Conservation (phyloP, 208 protist genomes). For the Phytomonas francai region DNA sequence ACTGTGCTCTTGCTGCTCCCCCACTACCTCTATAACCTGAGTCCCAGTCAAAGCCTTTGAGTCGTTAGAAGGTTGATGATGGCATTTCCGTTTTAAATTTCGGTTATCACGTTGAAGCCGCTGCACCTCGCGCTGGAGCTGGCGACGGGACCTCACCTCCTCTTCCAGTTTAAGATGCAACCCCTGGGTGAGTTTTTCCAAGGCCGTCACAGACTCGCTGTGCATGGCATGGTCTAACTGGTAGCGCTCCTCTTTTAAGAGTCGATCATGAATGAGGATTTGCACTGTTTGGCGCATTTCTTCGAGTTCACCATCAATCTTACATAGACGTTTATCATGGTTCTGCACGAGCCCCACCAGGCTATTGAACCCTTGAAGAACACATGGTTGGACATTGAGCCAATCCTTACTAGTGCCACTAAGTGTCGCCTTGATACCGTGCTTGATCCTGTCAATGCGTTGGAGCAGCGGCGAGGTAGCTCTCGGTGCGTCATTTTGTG, state of each 20-base stretch:
- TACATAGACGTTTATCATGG: slow-evolving; percentile 15
- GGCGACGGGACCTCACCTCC: neutral
- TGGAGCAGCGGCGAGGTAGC: neutral
- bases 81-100: neutral
- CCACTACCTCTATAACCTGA: neutral
- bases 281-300: slow-evolving; percentile 24
- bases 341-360: slow-evolving; percentile 12
- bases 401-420: slow-evolving; percentile 33
- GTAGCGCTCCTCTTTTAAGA: slow-evolving; percentile 70
- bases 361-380: slow-evolving; percentile 22
- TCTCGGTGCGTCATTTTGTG: neutral
- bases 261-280: slow-evolving; percentile 40
- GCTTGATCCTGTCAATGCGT: slow-evolving; percentile 17
- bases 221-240: slow-evolving; percentile 26
- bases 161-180: neutral
- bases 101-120: slow-evolving; percentile 15
- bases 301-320: slow-evolving; percentile 24
- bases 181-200: neutral
- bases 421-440: slow-evolving; percentile 34
- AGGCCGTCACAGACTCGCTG: neutral
- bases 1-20: neutral
- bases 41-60: neutral
- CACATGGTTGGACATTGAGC: slow-evolving; percentile 73
- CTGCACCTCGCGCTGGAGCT: slow-evolving; percentile 25
- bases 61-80: neutral